Percentiles rank a stretch among this genome's conserved stretches.
Conservation (phyloP, 2,329 filamentous ascomycete species). For the Cladosporium sp. region DNA sequence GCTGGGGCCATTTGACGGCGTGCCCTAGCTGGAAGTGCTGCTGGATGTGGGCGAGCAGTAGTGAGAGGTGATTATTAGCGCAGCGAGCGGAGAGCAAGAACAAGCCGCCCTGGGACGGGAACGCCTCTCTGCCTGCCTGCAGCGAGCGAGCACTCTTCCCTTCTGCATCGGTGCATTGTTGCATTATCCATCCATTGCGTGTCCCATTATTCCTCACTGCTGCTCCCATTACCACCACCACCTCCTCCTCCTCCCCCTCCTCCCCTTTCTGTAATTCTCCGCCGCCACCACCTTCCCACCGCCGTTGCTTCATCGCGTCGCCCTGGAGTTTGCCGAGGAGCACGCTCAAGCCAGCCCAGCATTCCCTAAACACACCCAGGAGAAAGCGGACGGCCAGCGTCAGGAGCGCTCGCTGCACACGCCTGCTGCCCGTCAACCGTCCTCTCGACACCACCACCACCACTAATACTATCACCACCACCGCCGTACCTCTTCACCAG, state of each 20-base stretch:
- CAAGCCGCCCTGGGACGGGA: neutral
- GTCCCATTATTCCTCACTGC: neutral
- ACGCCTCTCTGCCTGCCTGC: neutral
- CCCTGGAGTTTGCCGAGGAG: conserved; percentile 17
- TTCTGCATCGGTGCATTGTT: neutral
- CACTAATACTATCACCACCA: neutral
- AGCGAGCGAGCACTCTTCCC: neutral
- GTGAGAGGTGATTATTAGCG: neutral
- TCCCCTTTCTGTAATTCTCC: neutral
- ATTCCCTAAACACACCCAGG: conserved; percentile 18
- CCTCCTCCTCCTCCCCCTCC: neutral
- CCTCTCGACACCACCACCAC: neutral
- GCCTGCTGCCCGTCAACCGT: conserved; percentile 4
- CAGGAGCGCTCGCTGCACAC: conserved; percentile 16
- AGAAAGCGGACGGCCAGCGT: conserved; percentile 10
- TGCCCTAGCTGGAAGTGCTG: neutral
- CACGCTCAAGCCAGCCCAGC: conserved; percentile 15
- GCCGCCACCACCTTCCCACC: neutral
- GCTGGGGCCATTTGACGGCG: neutral
- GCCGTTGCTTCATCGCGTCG: conserved; percentile 7
- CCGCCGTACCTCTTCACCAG: neutral
- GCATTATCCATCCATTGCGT: neutral
- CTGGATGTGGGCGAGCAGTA: neutral
- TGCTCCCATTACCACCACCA: neutral
- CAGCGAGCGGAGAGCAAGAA: neutral